Conservation (phyloP, 2,329 filamentous ascomycete genomes). For the Esteya vermicola region DNA sequence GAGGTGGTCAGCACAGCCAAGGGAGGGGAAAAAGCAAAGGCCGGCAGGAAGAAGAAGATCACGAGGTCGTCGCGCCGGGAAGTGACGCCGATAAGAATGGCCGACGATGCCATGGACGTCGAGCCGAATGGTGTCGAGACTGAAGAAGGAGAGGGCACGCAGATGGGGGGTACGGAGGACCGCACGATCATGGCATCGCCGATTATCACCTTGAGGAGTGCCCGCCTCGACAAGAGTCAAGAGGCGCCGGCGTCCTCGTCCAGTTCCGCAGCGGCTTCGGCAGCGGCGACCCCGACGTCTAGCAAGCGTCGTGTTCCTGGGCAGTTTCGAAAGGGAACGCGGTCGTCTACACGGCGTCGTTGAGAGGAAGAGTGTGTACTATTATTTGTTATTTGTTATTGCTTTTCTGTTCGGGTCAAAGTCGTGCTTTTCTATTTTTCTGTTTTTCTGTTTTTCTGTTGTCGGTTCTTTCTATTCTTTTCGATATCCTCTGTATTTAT, state of each 20-base stretch:
- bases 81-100: too few relatives aligned
- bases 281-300: conserved; percentile 2
- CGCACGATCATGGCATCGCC: conserved; percentile 27
- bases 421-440: neutral
- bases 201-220: conserved; percentile 1
- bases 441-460: neutral
- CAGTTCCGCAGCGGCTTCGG: neutral
- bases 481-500: too few relatives aligned
- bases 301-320: conserved; percentile 3
- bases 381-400: neutral
- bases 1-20: too few relatives aligned
- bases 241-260: neutral
- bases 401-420: neutral
- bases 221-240: neutral
- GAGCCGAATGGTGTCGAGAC: conserved; percentile 59
- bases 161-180: too few relatives aligned
- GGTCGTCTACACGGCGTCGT: conserved; percentile 18
- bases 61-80: too few relatives aligned
- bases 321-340: conserved; percentile 16
- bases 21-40: too few relatives aligned
- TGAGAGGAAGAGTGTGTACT: conserved; percentile 7
- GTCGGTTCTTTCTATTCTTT: neutral
- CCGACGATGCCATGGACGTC: conserved; percentile 81
- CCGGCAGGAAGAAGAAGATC: too few relatives aligned
- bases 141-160: too few relatives aligned